Percentiles rank a stretch among this genome's conserved stretches.
Conservation (phyloP, 2,329 filamentous ascomycete species). For the Seiridium unicorne region DNA sequence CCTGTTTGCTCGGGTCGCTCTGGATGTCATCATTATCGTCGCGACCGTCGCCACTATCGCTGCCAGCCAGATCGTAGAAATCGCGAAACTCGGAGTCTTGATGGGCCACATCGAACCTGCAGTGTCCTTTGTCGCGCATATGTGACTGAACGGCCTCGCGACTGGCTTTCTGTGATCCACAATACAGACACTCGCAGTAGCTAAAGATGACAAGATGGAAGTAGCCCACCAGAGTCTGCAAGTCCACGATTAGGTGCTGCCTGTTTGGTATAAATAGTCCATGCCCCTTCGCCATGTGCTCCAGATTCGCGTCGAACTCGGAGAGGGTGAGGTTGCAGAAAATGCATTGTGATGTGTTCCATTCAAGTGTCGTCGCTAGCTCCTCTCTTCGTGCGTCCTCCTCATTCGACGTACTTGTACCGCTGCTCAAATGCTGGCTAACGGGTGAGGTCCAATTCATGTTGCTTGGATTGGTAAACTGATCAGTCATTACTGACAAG, state of each 20-base stretch:
- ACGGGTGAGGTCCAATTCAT: no score
- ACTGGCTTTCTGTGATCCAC: constrained; percentile 40
- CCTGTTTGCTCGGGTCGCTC: neutral
- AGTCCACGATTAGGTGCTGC: constrained; percentile 39
- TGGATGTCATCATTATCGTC: constrained; percentile 13
- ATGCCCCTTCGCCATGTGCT: constrained; percentile 49
- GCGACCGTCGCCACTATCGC: constrained; percentile 9
- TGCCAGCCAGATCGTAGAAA: constrained; percentile 14
- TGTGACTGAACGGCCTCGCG: constrained; percentile 45
- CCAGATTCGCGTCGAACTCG: constrained; percentile 33
- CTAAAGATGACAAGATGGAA: constrained; percentile 45
- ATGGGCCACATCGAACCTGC: constrained; percentile 20
- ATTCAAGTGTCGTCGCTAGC: no score
- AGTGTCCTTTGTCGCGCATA: constrained; percentile 26
- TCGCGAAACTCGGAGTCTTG: constrained; percentile 22
- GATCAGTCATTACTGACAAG: no score
- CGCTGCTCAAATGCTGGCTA: no score
- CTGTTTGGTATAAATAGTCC: constrained; percentile 41
- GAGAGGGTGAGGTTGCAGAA: no score
- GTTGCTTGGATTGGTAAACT: no score
- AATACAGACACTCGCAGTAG: constrained; percentile 51
- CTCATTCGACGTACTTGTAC: no score
- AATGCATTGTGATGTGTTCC: no score
- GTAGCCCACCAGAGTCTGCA: constrained; percentile 45
- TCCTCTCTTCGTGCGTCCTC: no score